Base-by-base conservation (phyloP, 108 stramenopile genomes). In the Conticribra guillardii region DNA sequence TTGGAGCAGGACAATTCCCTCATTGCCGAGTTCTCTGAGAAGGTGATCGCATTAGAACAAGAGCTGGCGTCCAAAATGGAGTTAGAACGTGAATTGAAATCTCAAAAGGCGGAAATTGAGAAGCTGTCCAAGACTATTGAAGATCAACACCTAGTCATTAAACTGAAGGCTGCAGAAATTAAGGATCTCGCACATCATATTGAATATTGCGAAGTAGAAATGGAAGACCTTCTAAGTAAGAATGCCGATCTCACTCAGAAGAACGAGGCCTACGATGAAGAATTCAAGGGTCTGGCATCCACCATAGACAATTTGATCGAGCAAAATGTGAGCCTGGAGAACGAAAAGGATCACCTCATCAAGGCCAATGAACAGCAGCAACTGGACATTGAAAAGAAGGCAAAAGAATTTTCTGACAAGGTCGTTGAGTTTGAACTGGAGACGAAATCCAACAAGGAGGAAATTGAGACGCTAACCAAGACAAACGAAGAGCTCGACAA, bases 1-100 rank as follows among this genome's bases (percentile, higher is more conserved):
- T 49, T 65, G 1, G 51, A 65, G 51, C 64, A 65, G 33, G 51
- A 65, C 51, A 47, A 30, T 30, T 18, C 50, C 22, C 50, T 65
- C 51, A 65, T 65, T 34, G 64, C 64, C 21, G 64, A 53, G 31
- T 53, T 65, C 51, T 52, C 64, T 2, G 51, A 65, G 31, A 31
- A 65, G 32, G 51, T 65, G 2, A 18, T 34, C 3, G 32, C n/a
- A 22, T 45, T 65, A 14, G 51, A 65, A 23, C 15, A 2, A 4
- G 33, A 52, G 1, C 8, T 53, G 17, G 31, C n/a, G 11, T 1
- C 2, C 1, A 65, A n/a, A n/a, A n/a, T n/a, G n/a, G n/a, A n/a
- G n/a, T n/a, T n/a, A n/a, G n/a, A n/a, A n/a, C n/a, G n/a, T n/a
- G n/a, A n/a, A n/a, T n/a, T n/a, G n/a, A n/a, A n/a, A n/a, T n/a